These are phyloP conservation scores for Gaillardinia entomophila DNA, from an alignment of 805 yeast species.

Conservation along the genomic window DNA sequence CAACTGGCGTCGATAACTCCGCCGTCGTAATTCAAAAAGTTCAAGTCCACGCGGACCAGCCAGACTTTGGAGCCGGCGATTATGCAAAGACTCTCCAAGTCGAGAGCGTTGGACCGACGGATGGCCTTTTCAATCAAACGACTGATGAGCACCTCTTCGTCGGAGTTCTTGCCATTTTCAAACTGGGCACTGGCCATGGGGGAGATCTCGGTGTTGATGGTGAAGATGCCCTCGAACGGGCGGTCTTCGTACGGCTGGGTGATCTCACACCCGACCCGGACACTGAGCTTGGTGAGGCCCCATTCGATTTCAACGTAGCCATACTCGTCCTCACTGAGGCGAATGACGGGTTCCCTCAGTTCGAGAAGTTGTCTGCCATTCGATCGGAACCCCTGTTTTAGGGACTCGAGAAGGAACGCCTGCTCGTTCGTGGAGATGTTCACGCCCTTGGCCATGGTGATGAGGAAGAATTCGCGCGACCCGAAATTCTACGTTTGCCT, in stretches of 20 bases:
- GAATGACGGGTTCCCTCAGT: slow-evolving; percentile 55
- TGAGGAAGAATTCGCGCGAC: slow-evolving; percentile 1
- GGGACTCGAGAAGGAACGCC: slow-evolving; percentile 54
- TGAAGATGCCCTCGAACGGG: slow-evolving; percentile 89
- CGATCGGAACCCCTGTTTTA: slow-evolving; percentile 55
- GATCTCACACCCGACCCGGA: slow-evolving; percentile 69
- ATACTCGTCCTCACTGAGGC: slow-evolving; percentile 57
- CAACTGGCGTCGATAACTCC: slow-evolving; percentile 88
- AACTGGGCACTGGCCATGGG: slow-evolving; percentile 88
- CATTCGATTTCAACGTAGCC: slow-evolving; percentile 77
- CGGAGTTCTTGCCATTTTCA: slow-evolving; percentile 67
- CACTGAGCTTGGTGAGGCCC: slow-evolving; percentile 69
- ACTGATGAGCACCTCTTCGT: slow-evolving; percentile 74
- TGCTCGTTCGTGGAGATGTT: slow-evolving; percentile 62
- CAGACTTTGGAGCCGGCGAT: slow-evolving; percentile 89
- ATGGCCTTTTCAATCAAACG: slow-evolving; percentile 89
- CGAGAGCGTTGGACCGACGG: slow-evolving; percentile 84
- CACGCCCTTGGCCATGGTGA: slow-evolving; percentile 52
- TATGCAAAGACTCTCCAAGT: slow-evolving; percentile 84
- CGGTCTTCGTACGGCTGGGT: slow-evolving; percentile 80
- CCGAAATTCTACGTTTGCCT: no score
- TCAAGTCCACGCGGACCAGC: slow-evolving; percentile 86
- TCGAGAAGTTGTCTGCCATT: slow-evolving; percentile 67
- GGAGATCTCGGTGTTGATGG: slow-evolving; percentile 77
- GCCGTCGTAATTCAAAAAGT: slow-evolving; percentile 86